Evolutionary conservation across 805 yeast genomes (phyloP).

Genomic region (Candida peoriensis): DNA sequence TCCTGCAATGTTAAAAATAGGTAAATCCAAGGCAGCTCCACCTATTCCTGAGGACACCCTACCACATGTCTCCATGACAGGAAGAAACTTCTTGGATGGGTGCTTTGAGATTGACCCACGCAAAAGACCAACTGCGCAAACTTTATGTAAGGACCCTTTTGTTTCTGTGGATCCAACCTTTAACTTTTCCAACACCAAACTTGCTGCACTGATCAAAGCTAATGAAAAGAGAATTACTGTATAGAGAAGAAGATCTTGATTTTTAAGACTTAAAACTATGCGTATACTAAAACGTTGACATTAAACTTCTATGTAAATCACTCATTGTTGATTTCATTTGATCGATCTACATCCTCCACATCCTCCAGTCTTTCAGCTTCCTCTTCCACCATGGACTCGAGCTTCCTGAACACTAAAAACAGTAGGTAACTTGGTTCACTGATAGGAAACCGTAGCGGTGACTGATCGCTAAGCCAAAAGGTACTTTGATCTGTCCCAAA

Average conservation of each 20-base stretch:
- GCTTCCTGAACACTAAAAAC: slow-evolving; percentile 27
- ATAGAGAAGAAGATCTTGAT: not conserved
- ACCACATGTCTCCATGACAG: slow-evolving; percentile 56
- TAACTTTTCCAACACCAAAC: slow-evolving; percentile 46
- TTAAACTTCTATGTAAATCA: not conserved
- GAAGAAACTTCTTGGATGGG: slow-evolving; percentile 62
- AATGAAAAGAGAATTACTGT: slow-evolving; percentile 29
- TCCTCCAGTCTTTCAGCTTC: slow-evolving; percentile 3
- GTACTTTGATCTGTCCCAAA: slow-evolving; percentile 24
- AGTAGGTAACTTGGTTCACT: slow-evolving; percentile 62
- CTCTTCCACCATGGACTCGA: slow-evolving; percentile 13
- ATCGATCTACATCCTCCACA: slow-evolving; percentile 1
- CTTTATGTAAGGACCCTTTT: slow-evolving; percentile 52
- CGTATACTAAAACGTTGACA: no score
- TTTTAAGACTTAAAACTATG: no score
- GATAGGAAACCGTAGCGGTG: slow-evolving; percentile 68
- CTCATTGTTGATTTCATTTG: not conserved
- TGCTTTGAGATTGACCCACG: slow-evolving; percentile 81
- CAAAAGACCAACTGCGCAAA: slow-evolving; percentile 81
- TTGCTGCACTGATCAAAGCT: slow-evolving; percentile 48
- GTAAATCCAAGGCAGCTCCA: slow-evolving; percentile 84
- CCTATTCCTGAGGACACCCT: slow-evolving; percentile 91
- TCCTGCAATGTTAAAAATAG: slow-evolving; percentile 87
- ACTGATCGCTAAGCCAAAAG: slow-evolving; percentile 61
- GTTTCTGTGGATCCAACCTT: slow-evolving; percentile 37